Evolutionary conservation across 352 stramenopile genomes (phyloP).

Genomic region (Globisporangium camurandrum): DNA sequence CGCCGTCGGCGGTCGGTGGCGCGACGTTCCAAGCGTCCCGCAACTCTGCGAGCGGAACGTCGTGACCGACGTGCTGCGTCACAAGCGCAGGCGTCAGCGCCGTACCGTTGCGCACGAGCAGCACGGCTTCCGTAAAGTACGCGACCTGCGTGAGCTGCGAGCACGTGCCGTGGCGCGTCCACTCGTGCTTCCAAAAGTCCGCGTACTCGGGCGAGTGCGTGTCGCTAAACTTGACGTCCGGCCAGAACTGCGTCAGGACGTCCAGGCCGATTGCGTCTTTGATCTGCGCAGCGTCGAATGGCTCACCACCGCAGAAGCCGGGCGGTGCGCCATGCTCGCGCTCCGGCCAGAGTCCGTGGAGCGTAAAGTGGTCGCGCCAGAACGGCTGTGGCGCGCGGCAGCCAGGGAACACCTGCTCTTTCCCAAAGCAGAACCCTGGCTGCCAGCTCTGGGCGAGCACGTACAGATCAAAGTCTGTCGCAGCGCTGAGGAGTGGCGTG

Average conservation of each 20-base stretch:
- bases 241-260: constrained; percentile 75
- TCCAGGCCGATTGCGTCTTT: constrained; percentile 62
- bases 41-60: constrained; percentile 36
- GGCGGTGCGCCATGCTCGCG: constrained; percentile 53
- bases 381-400: constrained; percentile 55
- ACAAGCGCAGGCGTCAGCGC: constrained; percentile 53
- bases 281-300: constrained; percentile 59
- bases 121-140: constrained; percentile 83
- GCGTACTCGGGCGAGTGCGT: constrained; percentile 45
- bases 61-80: constrained; percentile 45
- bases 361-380: constrained; percentile 82
- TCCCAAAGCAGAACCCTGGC: constrained; percentile 71
- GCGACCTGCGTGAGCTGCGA: constrained; percentile 73
- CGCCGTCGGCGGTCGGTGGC: too few species aligned
- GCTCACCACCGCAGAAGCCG: constrained; percentile 60
- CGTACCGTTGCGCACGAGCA: constrained; percentile 69
- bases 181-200: constrained; percentile 93
- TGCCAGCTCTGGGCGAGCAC: constrained; percentile 89
- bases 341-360: constrained; percentile 89
- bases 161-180: constrained; percentile 91
- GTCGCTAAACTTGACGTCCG: constrained; percentile 72
- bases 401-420: constrained; percentile 50
- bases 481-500: neutral
- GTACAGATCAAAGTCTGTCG: constrained; percentile 75
- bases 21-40: constrained; percentile 26